Evolutionary conservation across 345 rosid genomes (phyloP), one percentile per base, ranked within the genome.

Genomic region (Aegle marmelos): DNA sequence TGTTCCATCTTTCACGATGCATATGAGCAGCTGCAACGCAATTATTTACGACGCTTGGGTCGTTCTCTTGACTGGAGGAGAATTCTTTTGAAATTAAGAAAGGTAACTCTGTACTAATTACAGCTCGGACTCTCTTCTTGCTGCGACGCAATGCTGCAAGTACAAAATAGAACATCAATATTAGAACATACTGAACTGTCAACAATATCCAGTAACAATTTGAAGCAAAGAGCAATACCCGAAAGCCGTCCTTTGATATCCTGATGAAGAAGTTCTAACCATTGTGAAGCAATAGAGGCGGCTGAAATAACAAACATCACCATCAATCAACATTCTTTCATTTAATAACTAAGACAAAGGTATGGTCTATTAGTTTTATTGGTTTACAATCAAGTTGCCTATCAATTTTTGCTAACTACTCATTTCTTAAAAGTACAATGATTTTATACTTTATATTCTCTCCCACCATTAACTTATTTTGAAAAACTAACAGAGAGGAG

Each of bases 231-330:
- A 79, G 62, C 10, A 75, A 14, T 83, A 94, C 99, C 99, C 78
- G 93, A 84, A 73, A 97, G 90, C 24, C 98, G 93, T 72, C 98
- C 98, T 75, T 85, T 92, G 69, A 94, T 87, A 88, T 96, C 98
- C 84, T 96, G 99, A 74, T 92, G 90, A 79, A 96, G 93, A 82
- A 92, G 93, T 25, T 94, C 95, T 87, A 96, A 77, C 99, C 99
- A 96, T 76, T 94, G 98, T 33, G 98, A 89, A 75, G 98, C 97
- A 71, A 94, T 91, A 27, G 84, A 88, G 50, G 99, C 99, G 86
- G 97, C 98, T 94, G 92, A 73, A 88, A 67, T 85, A 70, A 59
- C 76, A 82, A 82, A 78, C 72, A 75, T 63, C 48, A 2, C 13
- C 68, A 76, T 82, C 78, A 75, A 74, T 73, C 74, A 73, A 74